Conservation (phyloP, 352 stramenopile species). For the Phytophthora pisi region DNA sequence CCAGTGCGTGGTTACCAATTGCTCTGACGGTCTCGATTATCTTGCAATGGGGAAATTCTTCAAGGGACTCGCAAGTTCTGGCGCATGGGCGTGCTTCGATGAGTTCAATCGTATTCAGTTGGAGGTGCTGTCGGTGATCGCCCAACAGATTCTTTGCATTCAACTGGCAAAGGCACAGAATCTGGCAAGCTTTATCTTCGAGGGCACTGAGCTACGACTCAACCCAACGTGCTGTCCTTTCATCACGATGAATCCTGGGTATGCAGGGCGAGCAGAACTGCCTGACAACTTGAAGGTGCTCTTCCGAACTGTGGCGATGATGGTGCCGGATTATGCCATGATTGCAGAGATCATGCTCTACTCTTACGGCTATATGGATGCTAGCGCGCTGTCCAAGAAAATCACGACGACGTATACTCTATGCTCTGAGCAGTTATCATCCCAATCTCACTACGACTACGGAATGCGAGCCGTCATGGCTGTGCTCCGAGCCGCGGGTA, state of each 20-base stretch:
- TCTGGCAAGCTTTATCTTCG: slow-evolving; percentile 88
- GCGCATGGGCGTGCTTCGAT: slow-evolving; percentile 93
- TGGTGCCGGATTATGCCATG: slow-evolving; percentile 94
- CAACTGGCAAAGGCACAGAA: slow-evolving; percentile 85
- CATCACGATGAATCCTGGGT: slow-evolving; percentile 94
- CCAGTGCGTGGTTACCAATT: slow-evolving; percentile 95
- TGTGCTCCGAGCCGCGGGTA: slow-evolving; percentile 92
- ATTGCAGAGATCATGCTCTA: slow-evolving; percentile 96
- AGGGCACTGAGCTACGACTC: slow-evolving; percentile 89
- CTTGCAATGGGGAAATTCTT: slow-evolving; percentile 95
- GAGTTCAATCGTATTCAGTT: slow-evolving; percentile 95
- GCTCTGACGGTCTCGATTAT: slow-evolving; percentile 90
- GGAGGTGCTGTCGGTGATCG: slow-evolving; percentile 93
- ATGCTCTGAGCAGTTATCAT: slow-evolving; percentile 94
- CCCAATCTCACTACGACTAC: slow-evolving; percentile 96
- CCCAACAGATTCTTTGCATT: slow-evolving; percentile 93
- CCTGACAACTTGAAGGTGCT: slow-evolving; percentile 94
- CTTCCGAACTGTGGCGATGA: slow-evolving; percentile 94
- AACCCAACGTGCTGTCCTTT: slow-evolving; percentile 93
- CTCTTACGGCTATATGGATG: slow-evolving; percentile 93
- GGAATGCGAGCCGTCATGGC: slow-evolving; percentile 95
- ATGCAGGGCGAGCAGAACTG: slow-evolving; percentile 89
- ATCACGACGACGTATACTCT: slow-evolving; percentile 95
- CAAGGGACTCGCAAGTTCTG: slow-evolving; percentile 90
- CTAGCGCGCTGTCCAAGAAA: slow-evolving; percentile 91